These are phyloP conservation scores for Russula compacta DNA, from an alignment of 768 basidiomycete genomes.

Conservation along the genomic window DNA sequence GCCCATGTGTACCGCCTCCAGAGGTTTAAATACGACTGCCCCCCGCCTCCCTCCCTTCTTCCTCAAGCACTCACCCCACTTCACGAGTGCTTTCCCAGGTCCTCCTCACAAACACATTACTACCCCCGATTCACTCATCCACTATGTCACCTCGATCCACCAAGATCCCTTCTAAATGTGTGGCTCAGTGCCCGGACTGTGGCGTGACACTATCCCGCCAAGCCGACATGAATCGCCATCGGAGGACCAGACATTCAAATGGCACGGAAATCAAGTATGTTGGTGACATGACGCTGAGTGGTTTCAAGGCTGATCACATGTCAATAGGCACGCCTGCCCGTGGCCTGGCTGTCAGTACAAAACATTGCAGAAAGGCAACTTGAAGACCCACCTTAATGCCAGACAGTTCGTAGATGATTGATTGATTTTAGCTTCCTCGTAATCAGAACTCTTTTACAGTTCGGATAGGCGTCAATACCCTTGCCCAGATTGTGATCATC, in stretches of 20 bases:
- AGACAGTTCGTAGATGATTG: conserved; percentile 3
- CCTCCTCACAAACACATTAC: background rate
- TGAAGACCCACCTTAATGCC: background rate
- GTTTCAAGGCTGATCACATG: background rate
- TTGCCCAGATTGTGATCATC: background rate
- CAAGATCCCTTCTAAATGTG: background rate
- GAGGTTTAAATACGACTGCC: conserved; percentile 6
- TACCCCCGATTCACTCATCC: background rate
- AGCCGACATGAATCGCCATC: conserved; percentile 10
- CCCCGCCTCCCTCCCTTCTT: background rate
- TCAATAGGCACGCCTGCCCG: conserved; percentile 2
- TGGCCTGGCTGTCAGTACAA: background rate
- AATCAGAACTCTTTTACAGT: background rate
- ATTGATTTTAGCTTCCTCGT: background rate
- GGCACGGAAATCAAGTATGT: conserved; percentile 8
- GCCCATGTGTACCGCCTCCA: background rate
- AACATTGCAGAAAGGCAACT: background rate
- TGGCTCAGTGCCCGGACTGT: background rate
- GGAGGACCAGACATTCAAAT: conserved; percentile 1
- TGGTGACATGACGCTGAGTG: background rate
- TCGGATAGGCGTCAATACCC: background rate
- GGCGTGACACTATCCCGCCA: background rate
- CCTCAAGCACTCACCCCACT: background rate
- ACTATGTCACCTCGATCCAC: background rate
- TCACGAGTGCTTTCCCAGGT: background rate